Evolutionary conservation across 2,329 filamentous ascomycete genomes (phyloP).

Genomic region (Coniochaeta prunicola): DNA sequence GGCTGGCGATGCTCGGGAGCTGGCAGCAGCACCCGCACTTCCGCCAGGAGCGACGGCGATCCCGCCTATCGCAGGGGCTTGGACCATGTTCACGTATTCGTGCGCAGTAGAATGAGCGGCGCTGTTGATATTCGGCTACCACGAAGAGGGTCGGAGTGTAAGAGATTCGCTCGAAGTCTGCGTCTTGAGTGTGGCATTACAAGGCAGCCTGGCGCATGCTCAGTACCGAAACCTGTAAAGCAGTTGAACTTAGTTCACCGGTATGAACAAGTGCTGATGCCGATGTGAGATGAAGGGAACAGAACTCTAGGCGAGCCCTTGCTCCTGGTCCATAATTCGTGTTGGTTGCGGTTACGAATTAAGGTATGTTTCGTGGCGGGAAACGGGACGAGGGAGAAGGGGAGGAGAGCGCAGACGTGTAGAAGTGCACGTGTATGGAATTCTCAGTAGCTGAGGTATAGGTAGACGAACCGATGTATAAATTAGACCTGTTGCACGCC

Average conservation of each 20-base stretch:
- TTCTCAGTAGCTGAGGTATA: not conserved
- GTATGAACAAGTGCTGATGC: not conserved
- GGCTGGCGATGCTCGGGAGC: constrained; percentile 45
- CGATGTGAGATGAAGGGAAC: not conserved
- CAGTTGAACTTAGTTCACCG: not conserved
- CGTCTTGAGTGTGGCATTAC: not conserved
- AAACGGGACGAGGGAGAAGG: not conserved
- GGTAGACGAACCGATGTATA: not conserved
- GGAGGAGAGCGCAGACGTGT: too few relatives aligned
- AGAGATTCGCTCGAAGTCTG: not conserved
- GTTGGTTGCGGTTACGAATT: not conserved
- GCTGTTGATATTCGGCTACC: not conserved
- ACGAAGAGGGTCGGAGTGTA: not conserved
- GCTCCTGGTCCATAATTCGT: not conserved
- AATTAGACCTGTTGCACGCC: not conserved
- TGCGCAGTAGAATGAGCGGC: not conserved
- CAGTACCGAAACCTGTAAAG: not conserved
- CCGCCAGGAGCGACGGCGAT: constrained; percentile 7
- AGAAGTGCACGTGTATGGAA: not conserved
- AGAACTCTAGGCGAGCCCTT: not conserved
- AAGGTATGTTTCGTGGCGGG: not conserved
- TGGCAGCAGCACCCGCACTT: constrained; percentile 32
- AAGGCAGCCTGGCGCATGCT: not conserved
- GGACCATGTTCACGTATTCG: constrained; percentile 8
- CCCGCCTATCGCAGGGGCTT: constrained; percentile 10